Evolutionary conservation across 2,329 filamentous ascomycete species (phyloP).

Genomic region (Massarina eburnea): DNA sequence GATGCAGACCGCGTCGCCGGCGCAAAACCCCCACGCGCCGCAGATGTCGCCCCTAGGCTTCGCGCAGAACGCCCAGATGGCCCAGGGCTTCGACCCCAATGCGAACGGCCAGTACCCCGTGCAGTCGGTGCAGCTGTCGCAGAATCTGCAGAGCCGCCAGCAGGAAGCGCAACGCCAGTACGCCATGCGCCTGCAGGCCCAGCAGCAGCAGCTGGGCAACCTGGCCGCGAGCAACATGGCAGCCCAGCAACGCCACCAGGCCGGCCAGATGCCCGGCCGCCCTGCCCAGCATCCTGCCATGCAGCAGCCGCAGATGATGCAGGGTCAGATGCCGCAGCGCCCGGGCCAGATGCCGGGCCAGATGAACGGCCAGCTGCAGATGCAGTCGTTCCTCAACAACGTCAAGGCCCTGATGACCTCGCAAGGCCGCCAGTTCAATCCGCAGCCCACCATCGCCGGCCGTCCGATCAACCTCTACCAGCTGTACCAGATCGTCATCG

Average conservation of each 20-base stretch:
- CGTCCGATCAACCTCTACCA: conserved; percentile 73
- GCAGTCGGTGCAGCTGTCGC: conserved; percentile 51
- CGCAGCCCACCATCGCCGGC: conserved; percentile 72
- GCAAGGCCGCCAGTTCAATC: conserved; percentile 72
- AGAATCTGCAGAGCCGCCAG: conserved; percentile 52
- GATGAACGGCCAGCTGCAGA: conserved; percentile 13
- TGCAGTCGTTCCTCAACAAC: conserved; percentile 62
- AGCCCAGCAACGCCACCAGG: conserved; percentile 40
- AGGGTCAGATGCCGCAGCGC: conserved; percentile 6
- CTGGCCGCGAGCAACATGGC: conserved; percentile 43
- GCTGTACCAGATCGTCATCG: conserved; percentile 75
- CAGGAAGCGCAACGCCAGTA: conserved; percentile 76
- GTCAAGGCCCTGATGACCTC: conserved; percentile 76
- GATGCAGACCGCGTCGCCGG: conserved; percentile 90
- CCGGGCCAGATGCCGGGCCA: conserved; percentile 5
- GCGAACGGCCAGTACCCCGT: conserved; percentile 48
- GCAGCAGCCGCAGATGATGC: conserved; percentile 22
- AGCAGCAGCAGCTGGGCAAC: conserved; percentile 62
- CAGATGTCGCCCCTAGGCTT: conserved; percentile 45
- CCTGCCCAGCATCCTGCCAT: conserved; percentile 37
- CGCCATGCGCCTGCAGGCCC: conserved; percentile 70
- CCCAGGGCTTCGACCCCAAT: conserved; percentile 45
- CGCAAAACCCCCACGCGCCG: conserved; percentile 66
- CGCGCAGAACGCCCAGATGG: conserved; percentile 37
- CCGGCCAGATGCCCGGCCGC: conserved; percentile 41